A percentile compares a stretch with the other conserved stretches of the same genome.
Conservation (phyloP, 331 rosid species). For the Pyracantha coccinea region DNA sequence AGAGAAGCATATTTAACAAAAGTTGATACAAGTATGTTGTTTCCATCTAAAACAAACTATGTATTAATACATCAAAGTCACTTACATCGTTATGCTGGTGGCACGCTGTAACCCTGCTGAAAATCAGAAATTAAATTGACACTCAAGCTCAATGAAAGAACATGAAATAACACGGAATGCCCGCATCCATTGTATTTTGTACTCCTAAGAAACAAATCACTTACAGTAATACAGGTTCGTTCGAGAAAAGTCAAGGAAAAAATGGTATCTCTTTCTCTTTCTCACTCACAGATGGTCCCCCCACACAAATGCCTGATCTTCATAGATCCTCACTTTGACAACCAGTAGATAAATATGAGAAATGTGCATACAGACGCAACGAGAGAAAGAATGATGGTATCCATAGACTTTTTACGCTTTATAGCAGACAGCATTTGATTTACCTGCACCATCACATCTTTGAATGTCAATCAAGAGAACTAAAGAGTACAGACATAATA, state of each 20-base stretch:
- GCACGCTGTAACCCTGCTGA: not conserved
- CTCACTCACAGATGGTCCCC: not conserved
- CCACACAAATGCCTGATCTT: not conserved
- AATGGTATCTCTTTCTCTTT: not conserved
- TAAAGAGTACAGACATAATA: not conserved
- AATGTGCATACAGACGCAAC: slow-evolving; percentile 83
- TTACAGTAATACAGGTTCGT: not conserved
- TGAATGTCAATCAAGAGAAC: slow-evolving; percentile 7
- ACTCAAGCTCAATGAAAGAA: not conserved
- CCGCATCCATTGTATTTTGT: not conserved
- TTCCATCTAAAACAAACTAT: not conserved
- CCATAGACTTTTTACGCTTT: slow-evolving; percentile 90
- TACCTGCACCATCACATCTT: slow-evolving; percentile 49
- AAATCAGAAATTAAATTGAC: not conserved
- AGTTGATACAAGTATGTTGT: no score
- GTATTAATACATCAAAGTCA: not conserved
- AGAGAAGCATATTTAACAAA: no score
- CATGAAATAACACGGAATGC: not conserved
- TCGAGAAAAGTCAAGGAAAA: not conserved
- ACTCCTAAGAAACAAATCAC: not conserved
- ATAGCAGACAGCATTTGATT: slow-evolving; percentile 63
- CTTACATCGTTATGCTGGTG: not conserved
- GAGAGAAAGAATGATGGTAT: slow-evolving; percentile 74
- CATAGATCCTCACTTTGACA: slow-evolving; percentile 56
- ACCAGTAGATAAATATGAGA: slow-evolving; percentile 86